phyloP scores from a whole-genome alignment of 257 asterid genomes.

The Solanum medicagineum region DNA sequence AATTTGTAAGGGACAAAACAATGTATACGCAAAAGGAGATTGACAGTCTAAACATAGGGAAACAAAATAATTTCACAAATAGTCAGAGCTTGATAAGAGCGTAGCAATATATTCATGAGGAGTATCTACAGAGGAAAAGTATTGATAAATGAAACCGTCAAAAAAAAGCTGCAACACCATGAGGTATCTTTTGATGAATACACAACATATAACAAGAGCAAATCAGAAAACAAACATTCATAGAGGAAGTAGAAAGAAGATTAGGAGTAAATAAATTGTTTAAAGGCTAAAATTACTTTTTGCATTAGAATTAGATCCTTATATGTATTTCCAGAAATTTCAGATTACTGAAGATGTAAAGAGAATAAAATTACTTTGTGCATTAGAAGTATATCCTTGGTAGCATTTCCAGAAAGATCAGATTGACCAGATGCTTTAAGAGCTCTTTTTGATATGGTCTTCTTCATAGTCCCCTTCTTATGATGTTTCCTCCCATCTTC shows the following conservation, averaged over 20 bases:
- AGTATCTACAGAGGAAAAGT: neutral
- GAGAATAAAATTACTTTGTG: slow-evolving; percentile 47
- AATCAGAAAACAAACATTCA: slow-evolving; percentile 20
- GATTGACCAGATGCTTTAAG: slow-evolving; percentile 93
- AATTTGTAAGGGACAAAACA: neutral
- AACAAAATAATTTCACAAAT: neutral
- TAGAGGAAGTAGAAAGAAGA: slow-evolving; percentile 76
- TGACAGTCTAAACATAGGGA: neutral
- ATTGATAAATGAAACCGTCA: neutral
- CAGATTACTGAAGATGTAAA: slow-evolving; percentile 26
- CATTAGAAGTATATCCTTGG: slow-evolving; percentile 87
- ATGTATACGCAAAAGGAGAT: neutral
- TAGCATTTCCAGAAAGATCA: slow-evolving; percentile 89
- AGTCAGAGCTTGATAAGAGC: neutral
- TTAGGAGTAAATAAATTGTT: slow-evolving; percentile 37
- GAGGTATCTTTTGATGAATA: neutral
- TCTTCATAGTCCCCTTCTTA: slow-evolving; percentile 67
- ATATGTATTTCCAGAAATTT: slow-evolving; percentile 84
- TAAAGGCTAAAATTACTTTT: slow-evolving; percentile 35
- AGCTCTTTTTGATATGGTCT: slow-evolving; percentile 83
- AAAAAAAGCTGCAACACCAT: neutral
- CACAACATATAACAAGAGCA: neutral
- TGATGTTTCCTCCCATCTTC: slow-evolving; percentile 76
- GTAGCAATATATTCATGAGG: neutral
- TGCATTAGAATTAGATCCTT: slow-evolving; percentile 80